Conservation (phyloP, 176 grass and related monocot genomes). For the maize (Zea mays) region DNA sequence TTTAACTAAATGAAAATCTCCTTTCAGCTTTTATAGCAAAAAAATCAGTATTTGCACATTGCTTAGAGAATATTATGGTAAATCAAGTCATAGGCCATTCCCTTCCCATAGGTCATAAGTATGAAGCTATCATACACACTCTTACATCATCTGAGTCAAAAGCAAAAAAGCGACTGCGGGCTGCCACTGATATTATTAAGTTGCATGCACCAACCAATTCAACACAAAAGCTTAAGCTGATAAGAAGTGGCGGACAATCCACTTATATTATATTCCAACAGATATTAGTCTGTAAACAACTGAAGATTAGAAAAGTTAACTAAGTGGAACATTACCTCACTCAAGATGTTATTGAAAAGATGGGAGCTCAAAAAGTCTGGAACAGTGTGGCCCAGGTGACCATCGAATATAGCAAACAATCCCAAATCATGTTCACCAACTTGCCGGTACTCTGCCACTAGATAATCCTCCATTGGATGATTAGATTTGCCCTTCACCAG, state of each 20-base stretch:
- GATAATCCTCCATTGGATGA: conserved; percentile 92
- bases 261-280: background rate
- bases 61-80: background rate
- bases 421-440: conserved; percentile 63
- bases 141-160: conserved; percentile 24
- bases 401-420: conserved; percentile 92
- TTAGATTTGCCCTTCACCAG: conserved; percentile 89
- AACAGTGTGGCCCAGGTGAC: conserved; percentile 82
- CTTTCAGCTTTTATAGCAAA: background rate
- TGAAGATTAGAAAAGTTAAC: background rate
- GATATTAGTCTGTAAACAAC: background rate
- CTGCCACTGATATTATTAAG: background rate
- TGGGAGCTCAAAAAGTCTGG: conserved; percentile 64
- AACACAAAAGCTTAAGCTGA: too few species aligned
- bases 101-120: background rate
- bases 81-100: background rate
- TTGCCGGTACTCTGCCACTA: conserved; percentile 83
- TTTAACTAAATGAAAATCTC: background rate
- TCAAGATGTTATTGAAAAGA: conserved; percentile 95
- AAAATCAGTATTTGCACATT: background rate
- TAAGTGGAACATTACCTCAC: conserved; percentile 59
- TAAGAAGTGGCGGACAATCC: too few species aligned
- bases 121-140: conserved; percentile 17
- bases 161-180: background rate
- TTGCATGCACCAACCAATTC: too few species aligned